These are phyloP conservation scores for Endocarpon pusillum DNA, from an alignment of 495 filamentous ascomycete species.

Conservation along the genomic window DNA sequence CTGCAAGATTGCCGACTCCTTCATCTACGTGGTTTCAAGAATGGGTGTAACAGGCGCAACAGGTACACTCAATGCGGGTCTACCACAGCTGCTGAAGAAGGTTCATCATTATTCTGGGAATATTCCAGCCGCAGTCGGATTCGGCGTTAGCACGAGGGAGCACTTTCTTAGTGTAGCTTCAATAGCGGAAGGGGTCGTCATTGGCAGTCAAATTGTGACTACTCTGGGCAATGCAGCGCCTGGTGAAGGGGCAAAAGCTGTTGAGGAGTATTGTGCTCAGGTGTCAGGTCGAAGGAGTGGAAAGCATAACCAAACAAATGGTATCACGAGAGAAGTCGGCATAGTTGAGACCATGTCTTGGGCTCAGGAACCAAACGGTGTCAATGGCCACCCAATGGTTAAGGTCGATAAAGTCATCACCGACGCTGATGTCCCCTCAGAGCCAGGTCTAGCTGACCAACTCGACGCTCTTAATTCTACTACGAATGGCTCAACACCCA, in stretches of 20 bases:
- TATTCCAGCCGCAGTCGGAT: conserved; percentile 79
- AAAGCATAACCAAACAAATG: conserved; percentile 7
- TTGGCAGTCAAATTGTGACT: conserved; percentile 84
- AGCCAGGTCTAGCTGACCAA: conserved; percentile 51
- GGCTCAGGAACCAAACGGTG: conserved; percentile 31
- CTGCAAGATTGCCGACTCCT: conserved; percentile 93
- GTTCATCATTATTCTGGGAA: conserved; percentile 91
- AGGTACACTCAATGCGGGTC: conserved; percentile 57
- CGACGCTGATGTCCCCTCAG: conserved; percentile 36
- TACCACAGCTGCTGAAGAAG: conserved; percentile 62
- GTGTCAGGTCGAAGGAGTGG: conserved; percentile 27
- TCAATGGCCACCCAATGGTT: conserved; percentile 16
- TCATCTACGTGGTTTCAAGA: conserved; percentile 96
- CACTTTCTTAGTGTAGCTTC: conserved; percentile 76
- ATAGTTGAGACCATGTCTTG: conserved; percentile 44
- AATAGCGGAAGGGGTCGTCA: conserved; percentile 89
- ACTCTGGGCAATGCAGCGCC: conserved; percentile 52
- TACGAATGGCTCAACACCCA: conserved; percentile 22
- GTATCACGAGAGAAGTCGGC: conserved; percentile 36
- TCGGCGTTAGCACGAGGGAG: conserved; percentile 88
- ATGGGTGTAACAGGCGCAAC: conserved; percentile 94
- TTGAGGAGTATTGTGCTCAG: conserved; percentile 71
- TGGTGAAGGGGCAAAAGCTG: conserved; percentile 53
- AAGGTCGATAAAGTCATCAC: conserved; percentile 45
- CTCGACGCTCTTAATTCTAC: conserved; percentile 50